Base-by-base conservation (phyloP, 495 filamentous ascomycete species). In the Xylaria curta region DNA sequence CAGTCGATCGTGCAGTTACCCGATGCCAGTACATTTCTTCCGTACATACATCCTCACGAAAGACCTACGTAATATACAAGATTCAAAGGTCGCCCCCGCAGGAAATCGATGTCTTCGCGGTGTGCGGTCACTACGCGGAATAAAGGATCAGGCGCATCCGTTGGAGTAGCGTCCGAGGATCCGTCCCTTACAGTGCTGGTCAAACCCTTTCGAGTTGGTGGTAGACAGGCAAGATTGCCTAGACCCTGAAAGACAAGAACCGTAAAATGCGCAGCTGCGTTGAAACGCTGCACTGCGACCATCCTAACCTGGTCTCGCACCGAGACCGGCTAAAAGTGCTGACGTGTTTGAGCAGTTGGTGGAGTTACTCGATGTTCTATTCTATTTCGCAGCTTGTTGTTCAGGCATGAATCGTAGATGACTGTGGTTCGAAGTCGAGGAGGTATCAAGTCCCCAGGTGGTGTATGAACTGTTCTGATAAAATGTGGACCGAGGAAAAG, bases 271-370 rank as follows among this genome's bases (percentile, higher is more conserved):
- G 60, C 17, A 53, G 68, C 54, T 54, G 68, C 68, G 68, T 70
- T 70, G 68, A 64, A 64, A 70, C 60, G 68, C 59, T 70, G 68
- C 68, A 56, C 47, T 70, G 59, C 59, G 59, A 70, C 68, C 47
- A 70, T 70, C 58, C 68, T 63, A 64, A 70, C 59, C 60, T 64
- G 68, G 60, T 64, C 68, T 70, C 49, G 68, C 68, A 70, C 68
- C 68, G 68, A 70, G 49, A 64, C 59, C 68, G 60, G 68, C 68
- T 64, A 64, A 64, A 64, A 44, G 46, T 70, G 68, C 68, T 70
- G 68, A 70, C 68, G 68, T 64, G 68, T 61, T 63, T 64, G 49
- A 56, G 19, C n/a, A 31, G 10, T 42, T 19, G 5, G 49, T 54
- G 31, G 47, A 67, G 26, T 54, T 21, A 3, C 42, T 66, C 21